These are phyloP conservation scores for Aspergillus ostianus DNA, from an alignment of 495 filamentous ascomycete species.

Conservation along the genomic window DNA sequence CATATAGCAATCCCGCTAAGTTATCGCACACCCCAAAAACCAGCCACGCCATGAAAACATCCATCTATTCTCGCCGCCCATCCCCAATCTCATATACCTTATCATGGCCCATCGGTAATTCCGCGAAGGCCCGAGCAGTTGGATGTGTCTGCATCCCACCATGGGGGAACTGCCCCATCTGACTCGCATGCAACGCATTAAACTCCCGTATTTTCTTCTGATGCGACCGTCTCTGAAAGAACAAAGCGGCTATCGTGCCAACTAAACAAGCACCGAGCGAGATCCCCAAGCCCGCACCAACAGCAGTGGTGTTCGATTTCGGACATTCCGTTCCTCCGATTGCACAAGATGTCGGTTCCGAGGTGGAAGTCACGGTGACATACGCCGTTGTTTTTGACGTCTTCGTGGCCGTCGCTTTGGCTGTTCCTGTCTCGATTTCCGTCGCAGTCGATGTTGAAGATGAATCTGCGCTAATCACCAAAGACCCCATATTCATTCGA, in stretches of 20 bases:
- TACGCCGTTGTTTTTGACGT: neutral
- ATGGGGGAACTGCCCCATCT: neutral
- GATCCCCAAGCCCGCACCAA: neutral
- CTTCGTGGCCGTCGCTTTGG: neutral
- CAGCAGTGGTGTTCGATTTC: neutral
- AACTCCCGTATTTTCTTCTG: neutral
- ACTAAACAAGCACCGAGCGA: neutral
- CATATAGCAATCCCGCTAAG: too few relatives aligned
- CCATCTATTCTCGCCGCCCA: neutral
- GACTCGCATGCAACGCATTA: neutral
- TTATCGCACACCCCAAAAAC: too few relatives aligned
- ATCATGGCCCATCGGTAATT: neutral
- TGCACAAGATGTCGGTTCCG: neutral
- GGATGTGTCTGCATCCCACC: neutral
- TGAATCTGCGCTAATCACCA: neutral
- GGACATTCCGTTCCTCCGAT: neutral
- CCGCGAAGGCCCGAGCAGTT: neutral
- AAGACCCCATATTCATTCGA: neutral
- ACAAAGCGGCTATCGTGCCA: neutral
- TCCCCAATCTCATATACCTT: neutral
- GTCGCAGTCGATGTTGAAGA: neutral
- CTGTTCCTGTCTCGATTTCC: neutral
- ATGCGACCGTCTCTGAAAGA: conserved; percentile 3
- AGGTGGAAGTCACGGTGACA: neutral
- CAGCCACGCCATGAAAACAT: too few relatives aligned